phyloP scores from a whole-genome alignment of 2,329 filamentous ascomycete genomes.

The Penicillium sp. region DNA sequence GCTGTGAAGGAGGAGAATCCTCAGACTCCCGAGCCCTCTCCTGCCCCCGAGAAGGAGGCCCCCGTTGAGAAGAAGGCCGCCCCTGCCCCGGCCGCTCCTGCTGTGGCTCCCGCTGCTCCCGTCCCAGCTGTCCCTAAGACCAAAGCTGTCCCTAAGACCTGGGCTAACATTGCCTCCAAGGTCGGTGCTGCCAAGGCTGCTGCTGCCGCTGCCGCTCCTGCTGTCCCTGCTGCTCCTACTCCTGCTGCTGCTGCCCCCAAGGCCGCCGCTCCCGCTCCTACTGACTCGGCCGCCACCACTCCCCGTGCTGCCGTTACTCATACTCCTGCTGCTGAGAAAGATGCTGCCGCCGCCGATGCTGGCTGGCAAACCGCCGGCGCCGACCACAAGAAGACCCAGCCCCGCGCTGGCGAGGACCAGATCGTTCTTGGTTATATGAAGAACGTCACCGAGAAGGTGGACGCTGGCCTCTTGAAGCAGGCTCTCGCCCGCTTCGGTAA shows the following conservation, averaged over 20 bases:
- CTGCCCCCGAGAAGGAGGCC: constrained; percentile 51
- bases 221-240: constrained; percentile 34
- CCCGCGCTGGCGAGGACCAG: constrained; percentile 70
- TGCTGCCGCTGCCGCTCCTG: constrained; percentile 32
- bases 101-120: constrained; percentile 40
- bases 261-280: constrained; percentile 33
- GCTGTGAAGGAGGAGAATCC: constrained; percentile 62
- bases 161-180: constrained; percentile 61
- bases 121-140: constrained; percentile 58
- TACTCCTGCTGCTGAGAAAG: constrained; percentile 57
- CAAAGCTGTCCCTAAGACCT: constrained; percentile 63
- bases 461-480: constrained; percentile 69
- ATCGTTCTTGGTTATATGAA: constrained; percentile 88
- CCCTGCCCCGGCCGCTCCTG: constrained; percentile 30
- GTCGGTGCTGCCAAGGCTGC: constrained; percentile 38
- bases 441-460: constrained; percentile 88
- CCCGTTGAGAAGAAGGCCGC: constrained; percentile 55
- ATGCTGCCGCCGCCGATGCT: constrained; percentile 69
- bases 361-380: constrained; percentile 87
- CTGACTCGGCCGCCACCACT: constrained; percentile 35
- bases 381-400: constrained; percentile 80
- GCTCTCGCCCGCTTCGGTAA: constrained; percentile 71
- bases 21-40: constrained; percentile 62
- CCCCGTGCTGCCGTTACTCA: constrained; percentile 41
- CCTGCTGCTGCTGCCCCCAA: constrained; percentile 34